A percentile compares a stretch with the other conserved stretches of the same genome.
These are phyloP conservation scores for Lactarius trivialis DNA, from an alignment of 768 basidiomycete species.

Conservation along the genomic window DNA sequence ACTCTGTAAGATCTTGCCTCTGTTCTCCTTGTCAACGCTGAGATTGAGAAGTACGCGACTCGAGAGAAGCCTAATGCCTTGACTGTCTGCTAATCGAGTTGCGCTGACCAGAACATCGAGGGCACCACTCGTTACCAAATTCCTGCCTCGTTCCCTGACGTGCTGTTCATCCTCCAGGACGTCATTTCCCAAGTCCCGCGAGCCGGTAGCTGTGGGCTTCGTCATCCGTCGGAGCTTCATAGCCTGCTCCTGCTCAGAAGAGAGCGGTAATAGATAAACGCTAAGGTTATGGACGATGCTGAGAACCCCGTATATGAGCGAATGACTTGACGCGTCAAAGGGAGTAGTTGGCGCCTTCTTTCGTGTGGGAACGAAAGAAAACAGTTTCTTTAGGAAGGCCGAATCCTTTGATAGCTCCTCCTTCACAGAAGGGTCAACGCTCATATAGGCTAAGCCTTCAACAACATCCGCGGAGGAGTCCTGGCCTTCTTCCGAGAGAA, in stretches of 20 bases:
- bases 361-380: slow-evolving; percentile 26
- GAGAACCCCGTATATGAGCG: slow-evolving; percentile 71
- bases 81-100: slow-evolving; percentile 54
- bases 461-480: slow-evolving; percentile 53
- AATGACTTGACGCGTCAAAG: slow-evolving; percentile 34
- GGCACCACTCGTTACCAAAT: slow-evolving; percentile 54
- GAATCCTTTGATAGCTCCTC: slow-evolving; percentile 48
- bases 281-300: slow-evolving; percentile 72
- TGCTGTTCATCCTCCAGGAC: slow-evolving; percentile 56
- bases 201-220: slow-evolving; percentile 26
- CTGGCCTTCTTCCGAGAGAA: slow-evolving; percentile 11
- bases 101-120: slow-evolving; percentile 55
- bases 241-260: slow-evolving; percentile 77
- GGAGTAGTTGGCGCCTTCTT: slow-evolving; percentile 17
- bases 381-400: slow-evolving; percentile 45
- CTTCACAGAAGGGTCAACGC: slow-evolving; percentile 51
- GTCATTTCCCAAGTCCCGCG: slow-evolving; percentile 17
- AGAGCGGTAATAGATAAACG: slow-evolving; percentile 60
- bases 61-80: slow-evolving; percentile 48
- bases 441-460: slow-evolving; percentile 81
- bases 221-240: slow-evolving; percentile 77
- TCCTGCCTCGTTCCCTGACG: slow-evolving; percentile 55
- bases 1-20: slow-evolving; percentile 68
- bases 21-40: slow-evolving; percentile 68
- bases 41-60: slow-evolving; percentile 64